Base-by-base conservation (phyloP, 2,329 filamentous ascomycete genomes). In the Neonectria hederae region DNA sequence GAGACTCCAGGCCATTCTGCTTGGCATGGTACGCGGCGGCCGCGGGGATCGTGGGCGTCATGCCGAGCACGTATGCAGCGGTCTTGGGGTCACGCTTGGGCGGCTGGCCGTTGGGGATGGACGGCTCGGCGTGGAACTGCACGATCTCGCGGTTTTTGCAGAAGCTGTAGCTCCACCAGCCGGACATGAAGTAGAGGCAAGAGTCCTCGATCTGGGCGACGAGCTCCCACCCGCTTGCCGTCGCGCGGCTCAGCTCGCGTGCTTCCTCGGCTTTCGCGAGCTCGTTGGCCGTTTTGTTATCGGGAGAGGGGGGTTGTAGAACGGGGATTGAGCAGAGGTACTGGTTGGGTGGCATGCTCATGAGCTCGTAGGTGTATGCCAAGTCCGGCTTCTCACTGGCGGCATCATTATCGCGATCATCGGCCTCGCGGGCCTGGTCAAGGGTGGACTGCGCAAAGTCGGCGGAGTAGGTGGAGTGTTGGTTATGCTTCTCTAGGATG, bases 161-260 rank as follows among this genome's bases (percentile, higher is more conserved):
- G 78, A 97, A 97, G 72, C 90, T 92, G 80, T 97, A 97, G 75
- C 92, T 96, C 94, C 94, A 97, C 94, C 94, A 97, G 0, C 94
- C 94, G 1, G 89, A 92, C 69, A 94, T 82, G 68, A 84, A 88
- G 81, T 95, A 97, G 67, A 97, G 87, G 78, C 94, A 97, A 4
- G 90, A 91, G 57, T 94, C 87, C 61, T 96, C 88, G 79, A 97
- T 90, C 26, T 90, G 89, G 68, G 87, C 86, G 54, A 97, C 83
- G 22, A 97, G 84, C 74, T 96, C 91, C 86, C 92, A 92, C 6
- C 94, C 94, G 53, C 89, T 89, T 32, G 88, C 86, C 1, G 90
- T 92, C 1, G 94, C 94, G 26, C 92, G 89, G 43, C 86, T 87
- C 10, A 97, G 85, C 78, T 97, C 94, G 67, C 90, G 91, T 65